Percentiles rank a stretch among this genome's conserved stretches.
These are phyloP conservation scores for Chlamydomonas sp. DNA, from an alignment of 139 green algal species.

Conservation along the genomic window DNA sequence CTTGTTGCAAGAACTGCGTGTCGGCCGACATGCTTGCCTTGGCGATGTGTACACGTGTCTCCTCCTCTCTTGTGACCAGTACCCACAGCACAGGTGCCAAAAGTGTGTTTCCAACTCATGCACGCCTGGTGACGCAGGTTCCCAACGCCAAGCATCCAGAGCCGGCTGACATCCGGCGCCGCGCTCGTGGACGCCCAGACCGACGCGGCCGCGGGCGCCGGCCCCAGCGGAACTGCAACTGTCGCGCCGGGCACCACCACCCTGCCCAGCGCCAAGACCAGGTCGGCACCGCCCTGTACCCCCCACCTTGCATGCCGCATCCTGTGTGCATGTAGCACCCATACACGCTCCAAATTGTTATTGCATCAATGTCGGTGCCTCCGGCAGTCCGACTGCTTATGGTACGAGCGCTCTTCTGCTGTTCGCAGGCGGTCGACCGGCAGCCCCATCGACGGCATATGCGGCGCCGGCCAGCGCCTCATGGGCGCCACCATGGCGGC, in stretches of 20 bases:
- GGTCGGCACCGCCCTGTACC: background rate
- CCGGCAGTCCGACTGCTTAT: background rate
- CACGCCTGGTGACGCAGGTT: background rate
- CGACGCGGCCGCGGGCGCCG: background rate
- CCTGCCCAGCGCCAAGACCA: background rate
- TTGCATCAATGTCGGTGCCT: background rate
- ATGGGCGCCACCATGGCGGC: background rate
- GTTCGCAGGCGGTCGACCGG: conserved; percentile 12
- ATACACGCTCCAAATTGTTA: background rate
- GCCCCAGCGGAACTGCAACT: background rate
- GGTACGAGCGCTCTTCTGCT: background rate
- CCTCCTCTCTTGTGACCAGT: no score
- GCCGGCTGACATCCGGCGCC: background rate
- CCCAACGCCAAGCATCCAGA: background rate
- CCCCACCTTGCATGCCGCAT: no score
- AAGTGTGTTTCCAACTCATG: background rate
- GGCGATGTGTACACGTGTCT: background rate
- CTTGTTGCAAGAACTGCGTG: background rate
- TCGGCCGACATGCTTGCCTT: background rate
- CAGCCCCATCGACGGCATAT: conserved; percentile 34
- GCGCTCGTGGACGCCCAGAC: background rate
- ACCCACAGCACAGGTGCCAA: background rate
- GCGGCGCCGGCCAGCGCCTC: background rate
- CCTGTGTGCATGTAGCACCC: no score
- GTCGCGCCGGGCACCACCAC: background rate